Base-by-base conservation (phyloP, 257 asterid genomes). In the Ilex asprella region DNA sequence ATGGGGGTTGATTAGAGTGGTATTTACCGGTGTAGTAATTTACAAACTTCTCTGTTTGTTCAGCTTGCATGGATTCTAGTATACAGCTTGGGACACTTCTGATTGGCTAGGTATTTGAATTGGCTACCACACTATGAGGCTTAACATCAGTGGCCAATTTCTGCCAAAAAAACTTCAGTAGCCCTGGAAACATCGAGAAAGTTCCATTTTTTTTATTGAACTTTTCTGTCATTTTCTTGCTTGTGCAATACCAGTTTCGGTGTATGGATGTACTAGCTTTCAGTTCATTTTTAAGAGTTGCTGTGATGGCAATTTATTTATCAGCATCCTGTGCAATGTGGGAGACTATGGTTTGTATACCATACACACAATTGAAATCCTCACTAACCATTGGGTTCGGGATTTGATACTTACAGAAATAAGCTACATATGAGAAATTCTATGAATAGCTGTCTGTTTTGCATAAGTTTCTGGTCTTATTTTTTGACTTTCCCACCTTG, bases 21-120 rank as follows among this genome's bases (percentile, higher is more conserved):
- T 52, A 51, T 16, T 31, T 59, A 11, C 46, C 31, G 35, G 8
- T 49, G 53, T 51, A 0, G 29, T 64, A 4, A 30, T 10, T 41
- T 41, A 15, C 13, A 41, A 9, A 13, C 30, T 9, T n/a, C 16
- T 16, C 12, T 15, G 29, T 27, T 6, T 31, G 16, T 74, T 67
- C 97, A 89, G 99, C 88, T 92, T 39, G 82, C 83, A 1, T 92
- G 99, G 99, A 92, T 82, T 73, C 72, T 89, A 60, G 95, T 83
- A 69, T 92, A 89, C 97, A 92, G 99, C 77, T 84, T 89, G 87
- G 85, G 83, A 12, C 96, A 92, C 88, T 92, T 89, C 69, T 89
- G 89, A 89, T 61, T 39, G 66, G 16, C 65, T 31, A 21, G 6
- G 13, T 61, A 57, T 72, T 60, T 30, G 35, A 68, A 71, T 27